These are phyloP conservation scores for Quercus parvula DNA, from an alignment of 306 rosid species.

Conservation along the genomic window DNA sequence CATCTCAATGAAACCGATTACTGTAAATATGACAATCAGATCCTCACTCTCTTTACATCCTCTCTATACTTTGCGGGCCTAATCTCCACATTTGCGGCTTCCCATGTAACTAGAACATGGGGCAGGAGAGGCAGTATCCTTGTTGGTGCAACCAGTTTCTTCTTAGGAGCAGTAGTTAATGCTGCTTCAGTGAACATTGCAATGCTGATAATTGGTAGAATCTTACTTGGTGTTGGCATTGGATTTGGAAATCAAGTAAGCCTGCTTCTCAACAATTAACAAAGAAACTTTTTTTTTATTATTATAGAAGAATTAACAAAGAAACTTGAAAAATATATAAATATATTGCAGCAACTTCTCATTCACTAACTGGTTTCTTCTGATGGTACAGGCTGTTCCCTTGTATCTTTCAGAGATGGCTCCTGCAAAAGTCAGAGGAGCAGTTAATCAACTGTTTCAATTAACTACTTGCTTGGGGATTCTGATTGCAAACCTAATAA, in stretches of 20 bases:
- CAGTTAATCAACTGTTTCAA: slow-evolving; percentile 91
- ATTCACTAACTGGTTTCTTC: slow-evolving; percentile 1
- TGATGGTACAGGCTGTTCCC: slow-evolving; percentile 69
- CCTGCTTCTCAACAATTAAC: neutral
- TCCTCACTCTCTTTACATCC: slow-evolving; percentile 89
- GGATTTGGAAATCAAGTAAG: slow-evolving; percentile 97
- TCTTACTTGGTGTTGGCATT: slow-evolving; percentile 78
- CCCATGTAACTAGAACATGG: slow-evolving; percentile 59
- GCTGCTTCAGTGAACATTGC: slow-evolving; percentile 68
- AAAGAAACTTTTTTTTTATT: neutral
- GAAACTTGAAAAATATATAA: neutral
- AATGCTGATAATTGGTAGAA: slow-evolving; percentile 79
- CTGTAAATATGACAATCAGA: slow-evolving; percentile 83
- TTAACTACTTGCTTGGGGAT: slow-evolving; percentile 59
- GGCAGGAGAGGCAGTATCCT: slow-evolving; percentile 89
- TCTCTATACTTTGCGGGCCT: slow-evolving; percentile 90
- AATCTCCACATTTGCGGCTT: slow-evolving; percentile 78
- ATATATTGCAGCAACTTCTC: neutral
- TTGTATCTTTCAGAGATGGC: slow-evolving; percentile 91
- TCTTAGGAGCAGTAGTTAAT: slow-evolving; percentile 71
- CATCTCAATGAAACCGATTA: slow-evolving; percentile 75
- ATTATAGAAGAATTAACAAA: neutral
- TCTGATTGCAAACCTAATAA: slow-evolving; percentile 47
- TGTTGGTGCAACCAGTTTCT: slow-evolving; percentile 82
- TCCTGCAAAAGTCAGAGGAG: slow-evolving; percentile 81